Percentiles rank a stretch among this genome's conserved stretches.
phyloP scores from a whole-genome alignment of 768 basidiomycete genomes.

The Podaxis sp. region DNA sequence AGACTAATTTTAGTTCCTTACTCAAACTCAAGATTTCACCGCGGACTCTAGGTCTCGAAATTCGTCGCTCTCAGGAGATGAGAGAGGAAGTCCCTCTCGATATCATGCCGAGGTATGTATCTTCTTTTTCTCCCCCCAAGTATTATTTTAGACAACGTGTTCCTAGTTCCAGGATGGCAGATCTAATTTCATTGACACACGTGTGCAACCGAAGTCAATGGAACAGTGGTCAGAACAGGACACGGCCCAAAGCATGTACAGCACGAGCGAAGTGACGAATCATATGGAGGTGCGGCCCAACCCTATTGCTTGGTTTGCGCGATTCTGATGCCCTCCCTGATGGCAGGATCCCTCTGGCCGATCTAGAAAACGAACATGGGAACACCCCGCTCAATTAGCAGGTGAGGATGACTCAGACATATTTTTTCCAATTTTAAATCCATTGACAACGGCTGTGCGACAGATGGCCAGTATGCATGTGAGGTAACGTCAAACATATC shows the following conservation, averaged over 20 bases:
- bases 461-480: slow-evolving; percentile 42
- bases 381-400: slow-evolving; percentile 42
- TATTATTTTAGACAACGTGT: slow-evolving; percentile 8
- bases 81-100: slow-evolving; percentile 39
- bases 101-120: slow-evolving; percentile 38
- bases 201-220: slow-evolving; percentile 36
- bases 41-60: slow-evolving; percentile 45
- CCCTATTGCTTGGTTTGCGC: not conserved
- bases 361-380: slow-evolving; percentile 60
- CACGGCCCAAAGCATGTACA: slow-evolving; percentile 34
- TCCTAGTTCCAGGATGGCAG: slow-evolving; percentile 27
- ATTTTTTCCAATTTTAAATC: not conserved
- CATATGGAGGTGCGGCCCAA: slow-evolving; percentile 39
- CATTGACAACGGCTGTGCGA: slow-evolving; percentile 7
- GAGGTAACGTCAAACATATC: slow-evolving; percentile 35
- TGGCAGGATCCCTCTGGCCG: slow-evolving; percentile 35
- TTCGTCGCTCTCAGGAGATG: slow-evolving; percentile 48
- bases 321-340: slow-evolving; percentile 11
- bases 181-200: slow-evolving; percentile 30
- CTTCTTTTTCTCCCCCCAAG: slow-evolving; percentile 6
- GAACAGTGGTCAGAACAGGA: slow-evolving; percentile 44
- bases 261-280: slow-evolving; percentile 30
- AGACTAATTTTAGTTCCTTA: slow-evolving; percentile 15
- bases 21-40: slow-evolving; percentile 1
- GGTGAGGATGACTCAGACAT: slow-evolving; percentile 23